Percentiles rank a stretch among this genome's conserved stretches.
Evolutionary conservation across 768 basidiomycete species (phyloP).

Genomic region (Xerocomus potaroensis): DNA sequence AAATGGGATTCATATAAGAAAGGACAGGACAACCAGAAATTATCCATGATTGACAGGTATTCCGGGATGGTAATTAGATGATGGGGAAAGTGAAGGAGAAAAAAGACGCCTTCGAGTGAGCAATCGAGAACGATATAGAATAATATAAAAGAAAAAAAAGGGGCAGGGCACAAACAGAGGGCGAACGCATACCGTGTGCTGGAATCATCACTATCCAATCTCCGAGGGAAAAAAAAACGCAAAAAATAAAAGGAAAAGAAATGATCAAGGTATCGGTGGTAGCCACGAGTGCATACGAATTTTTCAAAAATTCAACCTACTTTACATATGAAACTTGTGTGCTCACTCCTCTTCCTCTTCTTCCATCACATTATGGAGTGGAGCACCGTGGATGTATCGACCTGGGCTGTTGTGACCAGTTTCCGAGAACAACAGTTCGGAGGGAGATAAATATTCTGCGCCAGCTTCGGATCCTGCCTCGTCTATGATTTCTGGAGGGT

Average conservation of each 20-base stretch:
- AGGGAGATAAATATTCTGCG: constrained; percentile 28
- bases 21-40: constrained; percentile 21
- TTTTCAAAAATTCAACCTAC: constrained; percentile 14
- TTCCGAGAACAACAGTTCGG: constrained; percentile 38
- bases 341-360: constrained; percentile 65
- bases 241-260: background rate
- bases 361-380: constrained; percentile 81
- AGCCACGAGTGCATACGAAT: constrained; percentile 11
- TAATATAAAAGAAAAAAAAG: constrained; percentile 1
- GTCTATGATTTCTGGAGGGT: constrained; percentile 26
- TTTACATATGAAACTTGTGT: constrained; percentile 18
- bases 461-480: constrained; percentile 27
- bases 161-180: background rate
- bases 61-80: constrained; percentile 25
- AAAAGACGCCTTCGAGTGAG: constrained; percentile 12
- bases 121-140: constrained; percentile 6
- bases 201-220: constrained; percentile 11
- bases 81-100: constrained; percentile 1
- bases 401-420: constrained; percentile 58
- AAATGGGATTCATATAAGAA: constrained; percentile 2
- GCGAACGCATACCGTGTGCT: constrained; percentile 2
- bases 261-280: constrained; percentile 26
- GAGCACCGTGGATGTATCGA: constrained; percentile 80
- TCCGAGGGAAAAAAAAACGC: constrained; percentile 2
- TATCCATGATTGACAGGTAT: constrained; percentile 23